phyloP scores from a whole-genome alignment of 495 filamentous ascomycete genomes.

The Amniculicola lignicola region DNA sequence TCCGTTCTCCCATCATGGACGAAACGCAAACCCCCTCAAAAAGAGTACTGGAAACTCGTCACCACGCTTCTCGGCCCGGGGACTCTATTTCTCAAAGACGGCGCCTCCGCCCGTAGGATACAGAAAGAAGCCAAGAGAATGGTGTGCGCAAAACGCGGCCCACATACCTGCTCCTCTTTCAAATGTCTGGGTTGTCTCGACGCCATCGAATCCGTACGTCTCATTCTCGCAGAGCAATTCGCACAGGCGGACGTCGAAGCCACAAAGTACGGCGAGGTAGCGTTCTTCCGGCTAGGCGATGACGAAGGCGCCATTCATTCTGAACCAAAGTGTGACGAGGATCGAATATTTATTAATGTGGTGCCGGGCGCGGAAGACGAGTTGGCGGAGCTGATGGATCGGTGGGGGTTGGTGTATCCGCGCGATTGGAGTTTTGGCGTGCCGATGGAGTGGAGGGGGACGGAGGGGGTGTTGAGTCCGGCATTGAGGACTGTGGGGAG shows the following conservation, averaged over 20 bases:
- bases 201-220: slow-evolving; percentile 13
- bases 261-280: slow-evolving; percentile 40
- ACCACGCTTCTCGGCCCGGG: slow-evolving; percentile 16
- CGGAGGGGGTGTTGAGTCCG: background rate
- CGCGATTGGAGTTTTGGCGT: slow-evolving; percentile 46
- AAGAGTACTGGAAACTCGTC: slow-evolving; percentile 22
- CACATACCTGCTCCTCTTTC: slow-evolving; percentile 11
- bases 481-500: background rate
- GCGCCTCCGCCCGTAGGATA: background rate
- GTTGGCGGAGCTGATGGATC: slow-evolving; percentile 39
- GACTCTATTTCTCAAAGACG: slow-evolving; percentile 13
- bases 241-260: slow-evolving; percentile 41
- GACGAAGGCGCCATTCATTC: slow-evolving; percentile 36
- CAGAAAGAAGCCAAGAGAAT: background rate
- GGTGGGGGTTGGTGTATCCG: slow-evolving; percentile 49
- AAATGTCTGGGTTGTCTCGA: slow-evolving; percentile 17
- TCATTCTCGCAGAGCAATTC: slow-evolving; percentile 5
- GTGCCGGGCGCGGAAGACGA: slow-evolving; percentile 41
- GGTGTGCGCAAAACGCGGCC: background rate
- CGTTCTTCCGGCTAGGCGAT: slow-evolving; percentile 48
- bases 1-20: too few relatives aligned
- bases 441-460: slow-evolving; percentile 38
- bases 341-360: slow-evolving; percentile 25
- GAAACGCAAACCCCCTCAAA: too few relatives aligned
- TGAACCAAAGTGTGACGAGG: slow-evolving; percentile 5